Evolutionary conservation across 2,329 filamentous ascomycete species (phyloP).

Genomic region (Pezicula neosporulosa): DNA sequence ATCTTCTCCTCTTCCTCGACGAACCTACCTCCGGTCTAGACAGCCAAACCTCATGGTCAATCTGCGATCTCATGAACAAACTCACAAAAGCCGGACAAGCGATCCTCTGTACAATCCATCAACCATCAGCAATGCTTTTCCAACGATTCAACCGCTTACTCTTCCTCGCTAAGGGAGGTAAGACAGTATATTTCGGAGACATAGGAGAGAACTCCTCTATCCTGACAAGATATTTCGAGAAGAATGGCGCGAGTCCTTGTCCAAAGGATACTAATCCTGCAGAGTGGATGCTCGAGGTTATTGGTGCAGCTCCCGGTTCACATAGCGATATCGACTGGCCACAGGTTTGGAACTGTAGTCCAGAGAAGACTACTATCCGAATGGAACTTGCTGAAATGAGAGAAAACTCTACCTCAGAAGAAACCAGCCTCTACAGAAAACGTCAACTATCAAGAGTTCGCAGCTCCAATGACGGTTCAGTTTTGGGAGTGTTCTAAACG

Average conservation of each 20-base stretch:
- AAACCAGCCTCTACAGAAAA: neutral
- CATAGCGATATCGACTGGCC: constrained; percentile 59
- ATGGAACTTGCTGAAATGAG: neutral
- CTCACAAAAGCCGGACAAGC: constrained; percentile 83
- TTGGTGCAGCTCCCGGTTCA: constrained; percentile 55
- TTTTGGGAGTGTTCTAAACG: constrained; percentile 50
- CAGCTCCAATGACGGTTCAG: constrained; percentile 54
- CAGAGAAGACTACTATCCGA: neutral
- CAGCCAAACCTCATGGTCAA: constrained; percentile 87
- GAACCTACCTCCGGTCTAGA: constrained; percentile 91
- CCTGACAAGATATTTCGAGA: constrained; percentile 62
- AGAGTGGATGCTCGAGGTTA: constrained; percentile 68
- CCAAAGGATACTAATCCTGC: constrained; percentile 69
- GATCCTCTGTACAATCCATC: constrained; percentile 92
- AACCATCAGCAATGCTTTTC: constrained; percentile 88
- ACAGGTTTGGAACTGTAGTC: constrained; percentile 33
- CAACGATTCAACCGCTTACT: constrained; percentile 80
- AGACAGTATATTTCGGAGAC: constrained; percentile 76
- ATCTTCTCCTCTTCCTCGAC: constrained; percentile 73
- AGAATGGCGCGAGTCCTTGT: constrained; percentile 61
- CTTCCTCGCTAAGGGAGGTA: constrained; percentile 70
- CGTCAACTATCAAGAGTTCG: constrained; percentile 44
- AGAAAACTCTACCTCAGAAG: neutral
- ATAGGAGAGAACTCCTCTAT: constrained; percentile 46
- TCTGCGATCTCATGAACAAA: constrained; percentile 80